phyloP scores from a whole-genome alignment of 2,329 filamentous ascomycete species.

The Xylaria sp. region DNA sequence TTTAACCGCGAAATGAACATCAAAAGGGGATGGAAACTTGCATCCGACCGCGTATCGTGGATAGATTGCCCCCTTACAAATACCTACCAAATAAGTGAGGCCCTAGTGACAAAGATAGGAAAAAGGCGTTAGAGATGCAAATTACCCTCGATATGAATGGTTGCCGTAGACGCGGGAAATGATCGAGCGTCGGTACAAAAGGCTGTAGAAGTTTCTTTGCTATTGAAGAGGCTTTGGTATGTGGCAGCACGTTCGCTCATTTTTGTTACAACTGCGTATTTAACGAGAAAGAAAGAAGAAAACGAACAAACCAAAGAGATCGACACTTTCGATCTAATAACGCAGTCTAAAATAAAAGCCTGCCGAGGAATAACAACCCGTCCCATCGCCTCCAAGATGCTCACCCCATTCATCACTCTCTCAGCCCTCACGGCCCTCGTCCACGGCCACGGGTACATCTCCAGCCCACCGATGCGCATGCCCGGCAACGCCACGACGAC shows the following conservation, averaged over 20 bases:
- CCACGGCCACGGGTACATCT: conserved; percentile 38
- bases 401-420: conserved; percentile 29
- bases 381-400: conserved; percentile 36
- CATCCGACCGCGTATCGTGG: conserved; percentile 7
- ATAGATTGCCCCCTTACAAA: conserved; percentile 18
- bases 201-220: background rate
- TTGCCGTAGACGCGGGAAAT: background rate
- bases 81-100: background rate
- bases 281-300: background rate
- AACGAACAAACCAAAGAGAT: too few species aligned
- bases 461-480: conserved; percentile 33
- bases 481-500: conserved; percentile 34
- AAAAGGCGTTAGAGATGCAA: background rate
- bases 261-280: background rate
- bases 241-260: background rate
- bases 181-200: conserved; percentile 1
- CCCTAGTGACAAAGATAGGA: background rate
- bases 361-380: too few species aligned
- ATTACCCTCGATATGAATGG: conserved; percentile 1
- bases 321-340: too few species aligned
- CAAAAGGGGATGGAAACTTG: background rate
- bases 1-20: conserved; percentile 20
- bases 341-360: too few species aligned
- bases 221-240: background rate
- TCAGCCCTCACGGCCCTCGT: conserved; percentile 33